Conservation (phyloP, 805 yeast species). For the Candida khao-thaluensis region DNA sequence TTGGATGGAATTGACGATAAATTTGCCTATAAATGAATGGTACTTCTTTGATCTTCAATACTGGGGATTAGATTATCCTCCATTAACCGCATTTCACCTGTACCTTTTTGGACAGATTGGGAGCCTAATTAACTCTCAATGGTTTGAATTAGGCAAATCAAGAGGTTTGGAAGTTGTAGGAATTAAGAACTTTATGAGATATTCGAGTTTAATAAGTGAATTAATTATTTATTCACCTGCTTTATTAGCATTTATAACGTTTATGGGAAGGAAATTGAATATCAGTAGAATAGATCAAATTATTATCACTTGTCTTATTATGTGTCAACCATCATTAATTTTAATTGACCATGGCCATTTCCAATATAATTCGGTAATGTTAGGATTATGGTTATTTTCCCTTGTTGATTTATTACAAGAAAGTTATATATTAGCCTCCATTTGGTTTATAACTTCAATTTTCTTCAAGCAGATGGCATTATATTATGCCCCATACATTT, state of each 20-base stretch:
- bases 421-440: conserved; percentile 63
- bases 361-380: conserved; percentile 92
- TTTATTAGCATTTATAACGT: conserved; percentile 64
- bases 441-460: conserved; percentile 73
- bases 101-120: conserved; percentile 78
- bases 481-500: conserved; percentile 87
- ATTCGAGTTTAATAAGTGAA: conserved; percentile 76
- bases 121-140: conserved; percentile 52
- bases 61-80: conserved; percentile 98
- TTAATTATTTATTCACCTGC: conserved; percentile 75
- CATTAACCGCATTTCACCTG: conserved; percentile 92
- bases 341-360: conserved; percentile 96
- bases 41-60: conserved; percentile 84
- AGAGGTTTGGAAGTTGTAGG: conserved; percentile 71
- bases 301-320: conserved; percentile 70
- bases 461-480: conserved; percentile 95
- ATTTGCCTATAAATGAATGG: conserved; percentile 76
- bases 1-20: conserved; percentile 90
- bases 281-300: conserved; percentile 72
- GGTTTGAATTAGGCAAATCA: conserved; percentile 76
- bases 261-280: conserved; percentile 60
- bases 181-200: conserved; percentile 82
- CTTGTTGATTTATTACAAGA: conserved; percentile 64
- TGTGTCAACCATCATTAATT: conserved; percentile 79
- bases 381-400: conserved; percentile 75